Conservation (phyloP, 495 filamentous ascomycete genomes). For the Aspergillus incahuasiensis region DNA sequence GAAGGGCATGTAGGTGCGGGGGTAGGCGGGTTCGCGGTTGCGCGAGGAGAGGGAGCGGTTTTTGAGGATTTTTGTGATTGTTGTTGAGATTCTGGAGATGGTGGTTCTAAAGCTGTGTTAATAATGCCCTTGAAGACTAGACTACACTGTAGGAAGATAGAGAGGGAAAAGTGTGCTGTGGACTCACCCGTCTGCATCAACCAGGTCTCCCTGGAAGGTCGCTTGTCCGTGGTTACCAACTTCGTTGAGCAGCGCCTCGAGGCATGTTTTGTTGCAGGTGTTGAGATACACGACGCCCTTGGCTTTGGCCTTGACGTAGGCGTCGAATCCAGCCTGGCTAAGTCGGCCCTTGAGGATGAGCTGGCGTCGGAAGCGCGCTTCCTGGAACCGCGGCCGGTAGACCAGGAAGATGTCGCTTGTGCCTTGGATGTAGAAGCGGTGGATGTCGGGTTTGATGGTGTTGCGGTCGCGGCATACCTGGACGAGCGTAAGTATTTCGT, state of each 20-base stretch:
- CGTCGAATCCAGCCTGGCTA: neutral
- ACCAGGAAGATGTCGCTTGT: neutral
- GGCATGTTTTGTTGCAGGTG: neutral
- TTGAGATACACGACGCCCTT: neutral
- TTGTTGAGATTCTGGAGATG: neutral
- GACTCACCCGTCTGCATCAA: no score
- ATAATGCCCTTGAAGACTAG: no score
- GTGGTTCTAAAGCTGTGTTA: no score
- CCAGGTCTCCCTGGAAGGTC: no score
- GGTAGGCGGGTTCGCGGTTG: constrained; percentile 32
- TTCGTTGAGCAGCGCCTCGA: neutral
- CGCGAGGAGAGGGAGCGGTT: constrained; percentile 25
- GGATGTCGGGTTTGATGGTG: neutral
- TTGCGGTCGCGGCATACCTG: neutral
- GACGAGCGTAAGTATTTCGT: neutral
- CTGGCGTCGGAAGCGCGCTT: neutral
- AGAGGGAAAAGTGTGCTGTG: no score
- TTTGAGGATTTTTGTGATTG: constrained; percentile 18
- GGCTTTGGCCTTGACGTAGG: neutral
- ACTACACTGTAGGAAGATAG: no score
- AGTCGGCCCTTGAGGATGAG: neutral
- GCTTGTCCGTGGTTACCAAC: neutral
- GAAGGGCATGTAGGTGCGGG: constrained; percentile 33
- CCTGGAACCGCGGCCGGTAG: constrained; percentile 1
- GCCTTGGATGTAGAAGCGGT: constrained; percentile 1